Base-by-base conservation (phyloP, 331 rosid genomes). In the Arachis monticola region DNA sequence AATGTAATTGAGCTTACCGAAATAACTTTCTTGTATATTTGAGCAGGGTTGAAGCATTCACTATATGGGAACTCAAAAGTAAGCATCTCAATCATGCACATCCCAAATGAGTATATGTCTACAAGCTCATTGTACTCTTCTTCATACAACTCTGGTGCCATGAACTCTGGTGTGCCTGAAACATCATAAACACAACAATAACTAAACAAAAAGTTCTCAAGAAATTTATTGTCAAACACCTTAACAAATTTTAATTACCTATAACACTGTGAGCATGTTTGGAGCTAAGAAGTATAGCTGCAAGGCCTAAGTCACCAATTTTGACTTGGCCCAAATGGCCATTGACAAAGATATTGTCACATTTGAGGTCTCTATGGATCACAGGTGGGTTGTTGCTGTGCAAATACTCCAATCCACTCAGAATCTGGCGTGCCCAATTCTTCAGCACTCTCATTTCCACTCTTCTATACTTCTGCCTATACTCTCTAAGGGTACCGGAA, bases 81-180 rank as follows among this genome's bases (percentile, higher is more conserved):
- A 30, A 93, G 85, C 92, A 93, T 81, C 69, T 93, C 98, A 53
- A 93, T 77, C 84, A 93, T 82, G 69, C 98, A 93, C 98, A 93
- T 93, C 9, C 98, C 98, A 11, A 91, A 87, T 13, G 98, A 90
- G 44, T 93, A 93, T 75, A 93, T 71, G 52, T 93, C 98, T 2
- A 93, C 92, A 0, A 93, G 88, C 72, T 88, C 98, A 61, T 89
- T 76, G 60, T 93, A 93, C 38, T 90, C 88, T 81, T 93, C 98
- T 55, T 93, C 98, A 40, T 93, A 93, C 63, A 93, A 40, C 56
- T 93, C 98, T 12, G 98, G 98, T 5, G 98, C 98, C 98, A 93
- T 93, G 63, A 93, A 93, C 44, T 93, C 98, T 0, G 98, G 98
- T 53, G 96, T 91, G 10, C 98, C 97, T 93, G 74, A 10, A 65